phyloP scores from a whole-genome alignment of 2,329 filamentous ascomycete genomes.

The Beauveria brongniartii region DNA sequence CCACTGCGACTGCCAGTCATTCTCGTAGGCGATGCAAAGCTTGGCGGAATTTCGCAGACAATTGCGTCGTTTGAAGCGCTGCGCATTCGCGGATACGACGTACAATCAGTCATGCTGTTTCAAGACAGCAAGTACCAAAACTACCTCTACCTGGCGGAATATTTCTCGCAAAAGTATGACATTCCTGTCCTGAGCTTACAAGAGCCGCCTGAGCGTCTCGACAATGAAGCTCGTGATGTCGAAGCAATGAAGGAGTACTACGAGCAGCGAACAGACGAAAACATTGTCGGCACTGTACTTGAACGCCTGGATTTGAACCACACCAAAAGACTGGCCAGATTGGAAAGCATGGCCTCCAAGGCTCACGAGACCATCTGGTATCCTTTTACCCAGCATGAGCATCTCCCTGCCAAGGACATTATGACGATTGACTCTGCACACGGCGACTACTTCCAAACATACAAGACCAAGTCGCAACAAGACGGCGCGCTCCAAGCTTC shows the following conservation, averaged over 20 bases:
- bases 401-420: slow-evolving; percentile 53
- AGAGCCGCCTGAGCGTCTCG: slow-evolving; percentile 45
- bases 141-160: slow-evolving; percentile 55
- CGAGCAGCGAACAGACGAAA: slow-evolving; percentile 30
- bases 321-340: slow-evolving; percentile 42
- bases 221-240: slow-evolving; percentile 37
- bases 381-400: slow-evolving; percentile 74
- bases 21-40: slow-evolving; percentile 64
- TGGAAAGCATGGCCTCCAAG: slow-evolving; percentile 53
- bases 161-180: slow-evolving; percentile 53
- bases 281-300: slow-evolving; percentile 37
- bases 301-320: slow-evolving; percentile 46
- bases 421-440: slow-evolving; percentile 72
- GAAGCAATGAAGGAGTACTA: slow-evolving; percentile 60
- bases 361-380: slow-evolving; percentile 71
- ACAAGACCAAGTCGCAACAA: slow-evolving; percentile 9
- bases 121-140: slow-evolving; percentile 59
- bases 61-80: slow-evolving; percentile 76
- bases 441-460: slow-evolving; percentile 68
- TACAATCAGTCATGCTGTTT: slow-evolving; percentile 64
- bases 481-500: slow-evolving; percentile 48
- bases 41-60: slow-evolving; percentile 74
- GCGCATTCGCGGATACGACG: slow-evolving; percentile 67
- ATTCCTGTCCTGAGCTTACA: slow-evolving; percentile 51
- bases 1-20: slow-evolving; percentile 66